Percentiles rank a stretch among this genome's conserved stretches.
Evolutionary conservation across 306 rosid species (phyloP).

Genomic region (Corylus americana): DNA sequence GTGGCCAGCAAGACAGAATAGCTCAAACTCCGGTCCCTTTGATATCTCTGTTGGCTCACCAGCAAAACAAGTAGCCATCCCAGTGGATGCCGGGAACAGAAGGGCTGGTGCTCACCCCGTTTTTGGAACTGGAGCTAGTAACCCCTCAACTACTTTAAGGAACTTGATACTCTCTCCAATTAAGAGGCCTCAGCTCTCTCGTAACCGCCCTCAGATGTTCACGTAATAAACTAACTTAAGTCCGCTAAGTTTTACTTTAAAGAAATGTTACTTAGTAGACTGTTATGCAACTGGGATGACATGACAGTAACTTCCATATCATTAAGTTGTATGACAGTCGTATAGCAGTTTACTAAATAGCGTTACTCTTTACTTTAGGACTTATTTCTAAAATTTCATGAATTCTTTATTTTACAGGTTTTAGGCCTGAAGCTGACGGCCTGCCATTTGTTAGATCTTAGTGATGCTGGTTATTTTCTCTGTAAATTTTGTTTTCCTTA

Average conservation of each 20-base stretch:
- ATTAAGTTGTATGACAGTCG: too few relatives aligned
- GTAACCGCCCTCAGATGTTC: constrained; percentile 81
- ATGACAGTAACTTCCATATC: too few relatives aligned
- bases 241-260: neutral
- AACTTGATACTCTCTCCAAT: constrained; percentile 93
- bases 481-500: neutral
- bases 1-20: constrained; percentile 90
- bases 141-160: constrained; percentile 82
- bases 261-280: too few relatives aligned
- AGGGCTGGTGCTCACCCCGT: constrained; percentile 58
- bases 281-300: too few relatives aligned
- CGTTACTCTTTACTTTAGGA: neutral
- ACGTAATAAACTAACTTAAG: constrained; percentile 47
- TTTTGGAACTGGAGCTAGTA: constrained; percentile 63
- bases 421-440: constrained; percentile 44
- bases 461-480: constrained; percentile 22
- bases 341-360: too few relatives aligned
- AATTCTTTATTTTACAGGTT: constrained; percentile 56
- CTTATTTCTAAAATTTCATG: constrained; percentile 24
- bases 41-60: constrained; percentile 85
- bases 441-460: constrained; percentile 18
- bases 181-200: constrained; percentile 91
- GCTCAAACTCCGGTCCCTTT: constrained; percentile 78
- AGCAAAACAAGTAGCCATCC: constrained; percentile 54
- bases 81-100: constrained; percentile 70